Base-by-base conservation (phyloP, 345 rosid genomes). In the Atalantia buxifolia region DNA sequence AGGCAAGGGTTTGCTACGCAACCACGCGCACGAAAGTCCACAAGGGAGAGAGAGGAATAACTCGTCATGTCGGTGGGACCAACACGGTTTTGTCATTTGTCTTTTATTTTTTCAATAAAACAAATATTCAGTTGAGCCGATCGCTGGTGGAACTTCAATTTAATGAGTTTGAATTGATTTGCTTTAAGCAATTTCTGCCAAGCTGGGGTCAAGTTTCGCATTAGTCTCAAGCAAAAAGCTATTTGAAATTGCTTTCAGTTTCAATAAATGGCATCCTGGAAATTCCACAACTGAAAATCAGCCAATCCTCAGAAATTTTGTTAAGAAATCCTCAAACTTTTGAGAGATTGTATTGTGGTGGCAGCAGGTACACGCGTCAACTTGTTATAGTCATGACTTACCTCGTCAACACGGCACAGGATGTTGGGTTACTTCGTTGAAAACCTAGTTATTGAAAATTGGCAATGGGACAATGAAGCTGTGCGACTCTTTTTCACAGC, bases 401-500 rank as follows among this genome's bases (percentile, higher is more conserved):
- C 36, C 76, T 76, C 2, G 53, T 69, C 18, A 72, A 77, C 69
- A 12, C 74, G 13, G 42, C 80, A 4, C 21, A 59, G 0, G 84
- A 81, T 60, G 77, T 67, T 18, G 75, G 77, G 8, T 12, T 77
- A 50, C 66, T 81, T 14, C 9, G 74, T 59, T 19, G 18, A 30
- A 5, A 22, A 59, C 5, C 78, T 70, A 55, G 60, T 73, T 16
- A 73, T 72, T 19, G 36, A 77, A 19, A 77, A 45, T 45, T 57
- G 33, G 64, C 33, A 59, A 7, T 31, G 40, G 21, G n/a, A 60
- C 31, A 31, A 57, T n/a, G 63, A 38, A 65, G 55, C 18, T 2
- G 81, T 70, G 18, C 53, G 40, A 31, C 7, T 59, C 71, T 80
- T 57, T 77, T 81, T 60, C 65, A 9, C 28, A 40, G 73, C 22